Percentiles rank a stretch among this genome's conserved stretches.
Evolutionary conservation across 2,329 filamentous ascomycete genomes (phyloP).

Genomic region (Microascus cirrosus): DNA sequence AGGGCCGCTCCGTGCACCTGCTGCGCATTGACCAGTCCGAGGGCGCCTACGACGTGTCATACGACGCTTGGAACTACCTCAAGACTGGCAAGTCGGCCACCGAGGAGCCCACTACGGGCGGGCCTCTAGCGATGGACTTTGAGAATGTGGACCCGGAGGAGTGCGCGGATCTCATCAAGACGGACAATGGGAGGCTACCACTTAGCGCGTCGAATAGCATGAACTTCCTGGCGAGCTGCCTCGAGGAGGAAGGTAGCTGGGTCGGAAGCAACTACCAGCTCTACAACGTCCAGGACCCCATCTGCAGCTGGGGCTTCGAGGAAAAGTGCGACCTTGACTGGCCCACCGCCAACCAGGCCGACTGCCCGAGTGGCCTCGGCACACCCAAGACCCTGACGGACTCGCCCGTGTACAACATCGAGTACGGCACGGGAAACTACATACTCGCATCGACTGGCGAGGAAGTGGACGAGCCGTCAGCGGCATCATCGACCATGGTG

Average conservation of each 20-base stretch:
- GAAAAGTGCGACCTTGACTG: slow-evolving; percentile 39
- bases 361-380: slow-evolving; percentile 34
- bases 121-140: slow-evolving; percentile 38
- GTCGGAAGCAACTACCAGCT: slow-evolving; percentile 40
- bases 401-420: slow-evolving; percentile 36
- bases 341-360: slow-evolving; percentile 36
- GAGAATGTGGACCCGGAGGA: slow-evolving; percentile 33
- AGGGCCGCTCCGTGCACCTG: slow-evolving; percentile 40
- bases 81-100: slow-evolving; percentile 35
- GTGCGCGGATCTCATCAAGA: slow-evolving; percentile 38
- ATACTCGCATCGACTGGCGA: not conserved
- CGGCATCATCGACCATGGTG: not conserved
- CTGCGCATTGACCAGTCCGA: slow-evolving; percentile 44
- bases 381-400: slow-evolving; percentile 15
- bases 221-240: slow-evolving; percentile 37
- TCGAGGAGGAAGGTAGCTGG: slow-evolving; percentile 32
- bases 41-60: slow-evolving; percentile 47
- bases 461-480: not conserved
- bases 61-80: slow-evolving; percentile 52
- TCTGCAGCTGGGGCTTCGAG: slow-evolving; percentile 37
- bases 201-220: slow-evolving; percentile 46
- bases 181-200: slow-evolving; percentile 36
- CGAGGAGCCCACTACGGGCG: slow-evolving; percentile 32
- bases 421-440: slow-evolving; percentile 34
- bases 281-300: slow-evolving; percentile 40